Conservation (phyloP, 768 basidiomycete species). For the Lactarius pseudohatsudake region DNA sequence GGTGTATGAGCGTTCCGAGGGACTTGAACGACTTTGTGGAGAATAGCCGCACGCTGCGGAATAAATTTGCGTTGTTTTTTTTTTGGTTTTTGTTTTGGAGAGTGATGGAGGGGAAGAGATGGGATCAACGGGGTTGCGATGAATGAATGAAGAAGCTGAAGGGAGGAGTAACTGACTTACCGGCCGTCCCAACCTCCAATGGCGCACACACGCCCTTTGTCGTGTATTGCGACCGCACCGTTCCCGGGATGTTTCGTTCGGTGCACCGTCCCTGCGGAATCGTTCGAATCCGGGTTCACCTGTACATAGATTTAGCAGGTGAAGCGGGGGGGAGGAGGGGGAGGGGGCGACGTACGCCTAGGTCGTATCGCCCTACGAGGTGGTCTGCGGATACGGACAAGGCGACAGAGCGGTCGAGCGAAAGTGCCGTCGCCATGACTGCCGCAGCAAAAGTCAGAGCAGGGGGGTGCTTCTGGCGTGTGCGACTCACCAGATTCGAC, state of each 20-base stretch:
- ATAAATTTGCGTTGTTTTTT: background rate
- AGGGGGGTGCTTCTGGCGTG: too few species aligned
- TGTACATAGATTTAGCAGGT: background rate
- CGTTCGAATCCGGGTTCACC: conserved; percentile 20
- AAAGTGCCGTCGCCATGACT: conserved; percentile 89
- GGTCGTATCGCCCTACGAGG: conserved; percentile 62
- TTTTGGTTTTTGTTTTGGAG: background rate
- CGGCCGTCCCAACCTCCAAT: conserved; percentile 94
- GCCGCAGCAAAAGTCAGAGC: background rate
- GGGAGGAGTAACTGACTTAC: conserved; percentile 46
- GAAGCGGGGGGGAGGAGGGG: background rate
- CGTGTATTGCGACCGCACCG: conserved; percentile 67
- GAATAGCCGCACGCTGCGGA: conserved; percentile 71
- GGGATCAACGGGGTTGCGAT: background rate
- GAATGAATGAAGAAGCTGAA: background rate
- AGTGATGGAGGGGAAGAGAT: background rate
- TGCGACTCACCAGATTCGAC: conserved; percentile 62
- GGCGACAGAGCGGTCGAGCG: conserved; percentile 55
- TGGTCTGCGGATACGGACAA: conserved; percentile 88
- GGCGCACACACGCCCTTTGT: conserved; percentile 78
- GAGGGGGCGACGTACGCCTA: conserved; percentile 42
- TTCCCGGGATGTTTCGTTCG: conserved; percentile 82
- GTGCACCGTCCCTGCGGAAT: conserved; percentile 39
- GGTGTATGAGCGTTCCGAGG: conserved; percentile 81
- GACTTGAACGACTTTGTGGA: conserved; percentile 77